phyloP scores from a whole-genome alignment of 768 basidiomycete genomes.

The Ramaria sp. region DNA sequence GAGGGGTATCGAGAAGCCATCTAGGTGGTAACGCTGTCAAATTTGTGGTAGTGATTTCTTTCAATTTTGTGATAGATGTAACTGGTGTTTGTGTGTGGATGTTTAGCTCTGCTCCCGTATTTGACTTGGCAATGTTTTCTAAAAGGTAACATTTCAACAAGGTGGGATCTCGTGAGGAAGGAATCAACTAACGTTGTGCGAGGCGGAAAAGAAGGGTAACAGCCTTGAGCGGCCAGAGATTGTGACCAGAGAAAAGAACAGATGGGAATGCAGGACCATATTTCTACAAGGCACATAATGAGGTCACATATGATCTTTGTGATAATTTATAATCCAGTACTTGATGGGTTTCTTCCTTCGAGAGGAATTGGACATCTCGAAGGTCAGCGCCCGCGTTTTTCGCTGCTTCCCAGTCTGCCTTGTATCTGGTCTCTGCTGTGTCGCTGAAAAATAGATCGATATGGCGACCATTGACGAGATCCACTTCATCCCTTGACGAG shows the following conservation, averaged over 20 bases:
- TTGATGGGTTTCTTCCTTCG: constrained; percentile 32
- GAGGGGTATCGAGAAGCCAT: constrained; percentile 51
- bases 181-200: constrained; percentile 16
- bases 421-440: constrained; percentile 27
- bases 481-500: constrained; percentile 37
- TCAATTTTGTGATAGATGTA: constrained; percentile 26
- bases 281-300: constrained; percentile 14
- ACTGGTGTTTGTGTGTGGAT: constrained; percentile 73
- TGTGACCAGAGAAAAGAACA: constrained; percentile 41
- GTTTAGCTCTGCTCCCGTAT: constrained; percentile 27
- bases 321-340: constrained; percentile 27
- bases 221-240: constrained; percentile 76
- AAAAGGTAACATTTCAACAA: background rate
- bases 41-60: background rate
- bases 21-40: constrained; percentile 19
- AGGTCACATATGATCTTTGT: too few species aligned
- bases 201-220: constrained; percentile 52
- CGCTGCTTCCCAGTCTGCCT: constrained; percentile 43
- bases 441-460: constrained; percentile 37
- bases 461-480: constrained; percentile 50
- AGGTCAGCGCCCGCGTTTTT: constrained; percentile 38
- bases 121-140: constrained; percentile 15
- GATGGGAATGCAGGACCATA: constrained; percentile 43
- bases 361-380: constrained; percentile 34
- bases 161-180: background rate